These are phyloP conservation scores for Colletotrichum cuscutae DNA, from an alignment of 2,329 filamentous ascomycete genomes.

Conservation along the genomic window DNA sequence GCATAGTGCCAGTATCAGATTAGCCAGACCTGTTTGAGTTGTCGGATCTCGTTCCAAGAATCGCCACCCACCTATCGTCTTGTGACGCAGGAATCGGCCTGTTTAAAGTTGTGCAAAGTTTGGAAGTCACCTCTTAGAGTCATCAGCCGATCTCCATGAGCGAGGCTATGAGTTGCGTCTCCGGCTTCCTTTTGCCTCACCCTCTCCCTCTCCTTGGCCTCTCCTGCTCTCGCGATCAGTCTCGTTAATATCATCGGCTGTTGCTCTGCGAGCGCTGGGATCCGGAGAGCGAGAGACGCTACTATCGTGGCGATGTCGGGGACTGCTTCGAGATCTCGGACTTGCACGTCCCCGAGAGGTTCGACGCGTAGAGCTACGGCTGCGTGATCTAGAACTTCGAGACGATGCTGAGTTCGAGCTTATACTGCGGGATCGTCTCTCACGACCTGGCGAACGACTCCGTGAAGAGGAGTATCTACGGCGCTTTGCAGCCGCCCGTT, in stretches of 20 bases:
- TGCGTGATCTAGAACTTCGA: conserved; percentile 52
- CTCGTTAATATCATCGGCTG: background rate
- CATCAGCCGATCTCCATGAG: conserved; percentile 53
- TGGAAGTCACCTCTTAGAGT: background rate
- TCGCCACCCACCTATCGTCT: background rate
- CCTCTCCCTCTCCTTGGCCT: background rate
- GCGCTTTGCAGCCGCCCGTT: conserved; percentile 58
- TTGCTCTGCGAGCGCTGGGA: background rate
- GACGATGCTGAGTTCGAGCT: conserved; percentile 51
- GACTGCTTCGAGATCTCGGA: conserved; percentile 26
- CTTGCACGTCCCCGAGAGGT: conserved; percentile 28
- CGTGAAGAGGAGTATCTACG: conserved; percentile 60
- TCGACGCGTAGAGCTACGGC: conserved; percentile 45
- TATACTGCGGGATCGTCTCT: conserved; percentile 45
- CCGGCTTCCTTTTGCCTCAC: conserved; percentile 38
- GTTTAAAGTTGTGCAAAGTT: background rate
- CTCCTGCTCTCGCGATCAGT: background rate
- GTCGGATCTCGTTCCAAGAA: background rate
- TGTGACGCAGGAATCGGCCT: background rate
- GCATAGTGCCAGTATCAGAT: background rate
- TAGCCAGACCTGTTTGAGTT: background rate
- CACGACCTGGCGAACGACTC: conserved; percentile 55
- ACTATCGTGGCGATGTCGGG: background rate
- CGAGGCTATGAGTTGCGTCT: conserved; percentile 62
- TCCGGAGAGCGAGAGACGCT: background rate